Base-by-base conservation (phyloP, 1,284 basidiomycete species). In the Fistulinella cinereoalba region DNA sequence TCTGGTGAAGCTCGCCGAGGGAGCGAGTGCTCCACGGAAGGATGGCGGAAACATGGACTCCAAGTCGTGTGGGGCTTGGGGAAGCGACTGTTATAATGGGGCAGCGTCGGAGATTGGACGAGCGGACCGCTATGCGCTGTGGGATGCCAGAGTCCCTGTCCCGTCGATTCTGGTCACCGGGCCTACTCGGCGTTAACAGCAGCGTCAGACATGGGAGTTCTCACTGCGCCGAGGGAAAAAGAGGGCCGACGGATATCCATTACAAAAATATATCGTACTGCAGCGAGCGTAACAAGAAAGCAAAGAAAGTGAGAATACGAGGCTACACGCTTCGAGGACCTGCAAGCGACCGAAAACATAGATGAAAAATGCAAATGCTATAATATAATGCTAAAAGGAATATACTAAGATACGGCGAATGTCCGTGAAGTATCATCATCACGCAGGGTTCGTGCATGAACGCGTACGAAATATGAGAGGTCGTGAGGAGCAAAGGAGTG, bases 301-400 rank as follows among this genome's bases (percentile, higher is more conserved):
- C 43, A 64, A 50, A 37, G 48, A 52, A 56, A 54, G 47, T 43
- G 37, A 32, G n/a, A n/a, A n/a, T n/a, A n/a, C n/a, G 51, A 52
- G 65, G 63, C 67, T 72, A 69, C 71, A 74, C 65, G 60, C 60
- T 57, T 65, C 53, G 57, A 57, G 54, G 46, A 63, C 41, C 56
- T 52, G 50, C 57, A 63, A 64, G 54, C 53, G 51, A 54, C 41
- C 36, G 51, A 53, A 46, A 57, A 64, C 51, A 53, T 39, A 37
- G 44, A 58, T 57, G 59, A 28, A 47, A 39, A n/a, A n/a, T n/a
- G n/a, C 37, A 51, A 61, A 59, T 68, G 60, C 52, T 60, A 54
- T 65, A 46, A 50, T 56, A 67, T 60, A 67, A 62, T 33, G 51
- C 61, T 65, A 61, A 57, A 60, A 58, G 56, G 58, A 53, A 47